Base-by-base conservation (phyloP, 352 stramenopile genomes). In the Stephanocyclus meneghinianus region DNA sequence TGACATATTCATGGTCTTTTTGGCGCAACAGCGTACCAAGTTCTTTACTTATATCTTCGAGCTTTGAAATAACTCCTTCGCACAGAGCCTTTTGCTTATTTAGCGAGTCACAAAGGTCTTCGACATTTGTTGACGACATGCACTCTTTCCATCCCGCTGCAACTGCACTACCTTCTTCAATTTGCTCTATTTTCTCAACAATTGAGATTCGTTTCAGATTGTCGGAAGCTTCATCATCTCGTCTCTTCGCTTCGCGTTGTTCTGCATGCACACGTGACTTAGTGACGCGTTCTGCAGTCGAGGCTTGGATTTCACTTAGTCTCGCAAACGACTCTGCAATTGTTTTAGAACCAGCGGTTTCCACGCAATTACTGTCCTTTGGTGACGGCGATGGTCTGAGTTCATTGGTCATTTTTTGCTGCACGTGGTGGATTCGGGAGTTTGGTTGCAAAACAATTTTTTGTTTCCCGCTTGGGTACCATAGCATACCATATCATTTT, bases 1-100 rank as follows among this genome's bases (percentile, higher is more conserved):
- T 76, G 30, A 85, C 72, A 62, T 85, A 85, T 53, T 85, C 71
- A 57, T 80, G 71, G 71, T 85, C 78, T 71, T 85, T 80, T 32
- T 80, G 48, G 0, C 78, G 63, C 35, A 85, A 63, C 35, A 80
- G 65, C 26, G 71, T 78, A 30, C 66, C 61, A 29, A 85, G 53
- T 18, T 80, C 44, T 40, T 73, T 77, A 18, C 71, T 35, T 30
- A 85, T 62, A 5, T 61, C n/a, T 15, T 85, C 65, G 5, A 85
- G 45, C 67, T 77, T 80, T 37, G 57, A 37, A 32, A 85, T 50
- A 29, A 47, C 60, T 16, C 11, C 16, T 16, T 78, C 78, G 18
- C 78, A 85, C 0, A 57, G 29, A 30, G 16, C 51, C 32, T 80
- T 67, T 65, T 85, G 78, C 29, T 70, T 79, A 9, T 77, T 68